These are phyloP conservation scores for Mucor circinelloides DNA, from an alignment of 371 early-diverging fungal species.

Conservation along the genomic window DNA sequence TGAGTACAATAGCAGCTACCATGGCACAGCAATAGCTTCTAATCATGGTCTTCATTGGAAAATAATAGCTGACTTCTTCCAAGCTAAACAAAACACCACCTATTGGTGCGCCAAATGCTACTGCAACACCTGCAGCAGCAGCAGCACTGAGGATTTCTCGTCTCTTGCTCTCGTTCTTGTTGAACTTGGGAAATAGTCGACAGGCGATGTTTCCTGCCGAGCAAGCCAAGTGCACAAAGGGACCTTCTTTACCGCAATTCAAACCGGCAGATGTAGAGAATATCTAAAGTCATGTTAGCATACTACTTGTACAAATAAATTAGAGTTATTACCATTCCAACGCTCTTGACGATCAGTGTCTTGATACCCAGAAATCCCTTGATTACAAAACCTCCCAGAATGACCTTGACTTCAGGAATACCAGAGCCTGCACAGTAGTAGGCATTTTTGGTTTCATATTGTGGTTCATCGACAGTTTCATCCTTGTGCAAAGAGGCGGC, in stretches of 20 bases:
- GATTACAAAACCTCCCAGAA: slow-evolving; percentile 92
- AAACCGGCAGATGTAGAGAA: slow-evolving; percentile 84
- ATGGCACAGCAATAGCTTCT: slow-evolving; percentile 91
- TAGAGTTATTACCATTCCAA: slow-evolving; percentile 70
- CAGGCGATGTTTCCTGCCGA: slow-evolving; percentile 87
- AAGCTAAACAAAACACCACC: slow-evolving; percentile 91
- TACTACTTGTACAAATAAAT: slow-evolving; percentile 26
- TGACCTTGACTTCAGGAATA: slow-evolving; percentile 94
- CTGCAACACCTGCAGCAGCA: slow-evolving; percentile 89
- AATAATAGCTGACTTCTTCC: slow-evolving; percentile 91
- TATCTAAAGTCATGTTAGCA: slow-evolving; percentile 33
- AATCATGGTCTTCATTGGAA: slow-evolving; percentile 91
- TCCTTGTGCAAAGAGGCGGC: background rate
- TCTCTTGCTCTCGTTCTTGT: slow-evolving; percentile 79
- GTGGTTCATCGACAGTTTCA: slow-evolving; percentile 10
- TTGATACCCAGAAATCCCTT: slow-evolving; percentile 83
- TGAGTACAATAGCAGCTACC: slow-evolving; percentile 81
- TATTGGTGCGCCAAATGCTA: slow-evolving; percentile 93
- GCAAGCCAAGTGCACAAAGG: slow-evolving; percentile 93
- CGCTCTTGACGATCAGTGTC: slow-evolving; percentile 84
- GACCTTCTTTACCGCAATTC: slow-evolving; percentile 93
- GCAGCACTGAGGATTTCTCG: slow-evolving; percentile 90
- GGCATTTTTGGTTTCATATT: slow-evolving; percentile 41
- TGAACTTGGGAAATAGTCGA: slow-evolving; percentile 79
- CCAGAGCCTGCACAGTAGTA: slow-evolving; percentile 90